These are phyloP conservation scores for Pseudopediastrum boryanum DNA, from an alignment of 139 green algal genomes.

Conservation along the genomic window DNA sequence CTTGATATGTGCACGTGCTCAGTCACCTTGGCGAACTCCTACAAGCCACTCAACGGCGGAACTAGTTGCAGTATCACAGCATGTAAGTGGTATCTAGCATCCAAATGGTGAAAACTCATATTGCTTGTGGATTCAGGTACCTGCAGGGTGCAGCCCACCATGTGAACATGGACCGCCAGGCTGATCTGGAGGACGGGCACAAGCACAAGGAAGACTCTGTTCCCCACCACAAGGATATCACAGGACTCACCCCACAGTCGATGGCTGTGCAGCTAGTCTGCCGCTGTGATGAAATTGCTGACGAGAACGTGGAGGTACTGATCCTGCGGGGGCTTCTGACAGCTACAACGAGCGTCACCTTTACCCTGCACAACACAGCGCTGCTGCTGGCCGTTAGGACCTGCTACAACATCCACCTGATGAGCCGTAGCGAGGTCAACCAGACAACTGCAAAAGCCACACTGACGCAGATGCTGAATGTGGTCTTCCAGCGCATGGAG, in stretches of 20 bases:
- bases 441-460: conserved; percentile 94
- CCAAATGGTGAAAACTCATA: too few species aligned
- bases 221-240: background rate
- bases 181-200: background rate
- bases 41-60: too few species aligned
- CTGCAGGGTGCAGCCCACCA: conserved; percentile 38
- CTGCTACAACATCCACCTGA: conserved; percentile 97
- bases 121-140: conserved; percentile 69
- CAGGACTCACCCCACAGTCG: conserved; percentile 53
- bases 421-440: conserved; percentile 84
- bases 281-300: conserved; percentile 88
- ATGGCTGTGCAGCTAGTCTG: conserved; percentile 85
- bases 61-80: too few species aligned
- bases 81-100: too few species aligned
- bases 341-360: conserved; percentile 76
- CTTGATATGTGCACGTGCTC: too few species aligned
- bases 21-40: too few species aligned
- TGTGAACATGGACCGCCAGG: conserved; percentile 17
- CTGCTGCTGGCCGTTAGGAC: conserved; percentile 89
- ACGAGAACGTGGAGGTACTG: conserved; percentile 93
- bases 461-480: conserved; percentile 97
- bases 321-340: conserved; percentile 92
- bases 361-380: conserved; percentile 84
- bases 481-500: conserved; percentile 97
- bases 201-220: background rate